Base-by-base conservation (phyloP, 441 rosid genomes). In the Biscutella laevigata region DNA sequence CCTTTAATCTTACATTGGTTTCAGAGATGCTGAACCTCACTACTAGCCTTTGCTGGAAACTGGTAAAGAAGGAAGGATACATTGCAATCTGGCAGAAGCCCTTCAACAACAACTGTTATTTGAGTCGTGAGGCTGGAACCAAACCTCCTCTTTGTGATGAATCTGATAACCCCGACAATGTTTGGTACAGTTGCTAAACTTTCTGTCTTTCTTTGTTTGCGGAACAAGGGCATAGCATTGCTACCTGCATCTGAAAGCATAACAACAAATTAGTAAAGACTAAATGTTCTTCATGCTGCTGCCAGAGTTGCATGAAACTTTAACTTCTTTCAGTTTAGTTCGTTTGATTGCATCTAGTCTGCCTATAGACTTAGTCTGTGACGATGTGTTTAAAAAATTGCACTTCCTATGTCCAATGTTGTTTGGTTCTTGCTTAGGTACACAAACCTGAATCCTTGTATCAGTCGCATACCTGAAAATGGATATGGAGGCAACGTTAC, bases 1-100 rank as follows among this genome's bases (percentile, higher is more conserved):
- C 34, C 6, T 37, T 13, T 0, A 14, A 0, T 30, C n/a, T n/a
- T n/a, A n/a, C 4, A 25, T 33, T 15, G 29, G 10, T 60, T 22
- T 42, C 81, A 78, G 90, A 78, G 69, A 83, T 80, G 84, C 44
- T 67, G 27, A 73, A 80, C 26, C 82, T 83, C 64, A 78, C 83
- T 0, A 53, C 59, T 32, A 69, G 69, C 34, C 72, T 74, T 62
- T 83, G 90, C 62, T 83, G 86, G 86, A 77, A 83, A 54, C 83
- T 74, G 36, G 62, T 80, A 26, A 80, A 74, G 60, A 76, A 71
- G 64, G 81, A 77, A 51, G 85, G 83, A 49, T 70, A 75, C 57
- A 66, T 79, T 45, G 75, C 81, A 48, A 46, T 80, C 64, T 80
- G 84, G 86, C 55, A 43, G 71, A 80, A 80, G 65, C 83, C 83